Percentiles rank a stretch among this genome's conserved stretches.
Conservation (phyloP, 805 yeast genomes). For the Millerozyma acaciae region DNA sequence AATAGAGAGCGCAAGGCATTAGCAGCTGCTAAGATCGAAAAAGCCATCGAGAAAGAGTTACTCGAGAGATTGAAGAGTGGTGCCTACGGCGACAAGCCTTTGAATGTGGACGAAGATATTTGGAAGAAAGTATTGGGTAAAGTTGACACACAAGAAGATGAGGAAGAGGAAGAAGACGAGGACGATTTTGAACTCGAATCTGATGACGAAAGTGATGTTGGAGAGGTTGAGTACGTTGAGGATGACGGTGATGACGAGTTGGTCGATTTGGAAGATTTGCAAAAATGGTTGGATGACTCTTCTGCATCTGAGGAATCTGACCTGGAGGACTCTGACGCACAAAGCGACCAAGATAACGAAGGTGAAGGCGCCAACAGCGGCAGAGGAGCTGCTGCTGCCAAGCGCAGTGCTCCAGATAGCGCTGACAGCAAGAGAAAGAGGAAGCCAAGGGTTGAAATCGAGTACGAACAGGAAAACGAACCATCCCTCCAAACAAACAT, state of each 20-base stretch:
- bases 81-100: constrained; percentile 96
- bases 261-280: constrained; percentile 90
- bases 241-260: constrained; percentile 86
- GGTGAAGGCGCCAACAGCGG: constrained; percentile 16
- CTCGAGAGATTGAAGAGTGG: constrained; percentile 94
- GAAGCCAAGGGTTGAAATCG: constrained; percentile 76
- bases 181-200: constrained; percentile 47
- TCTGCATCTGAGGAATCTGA: constrained; percentile 34
- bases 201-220: constrained; percentile 53
- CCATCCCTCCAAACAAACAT: constrained; percentile 31
- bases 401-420: constrained; percentile 28
- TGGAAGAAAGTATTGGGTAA: constrained; percentile 91
- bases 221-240: constrained; percentile 85
- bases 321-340: constrained; percentile 27
- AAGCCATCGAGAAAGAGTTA: constrained; percentile 92
- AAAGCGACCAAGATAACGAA: constrained; percentile 32
- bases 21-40: constrained; percentile 94
- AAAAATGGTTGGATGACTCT: constrained; percentile 70
- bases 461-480: constrained; percentile 70
- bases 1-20: constrained; percentile 95
- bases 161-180: constrained; percentile 60
- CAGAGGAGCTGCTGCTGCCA: constrained; percentile 21
- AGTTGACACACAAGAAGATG: constrained; percentile 53
- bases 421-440: constrained; percentile 46
- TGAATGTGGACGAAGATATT: constrained; percentile 91